Evolutionary conservation across 305 asterid genomes (phyloP).

Genomic region (Nicotiana rustica): DNA sequence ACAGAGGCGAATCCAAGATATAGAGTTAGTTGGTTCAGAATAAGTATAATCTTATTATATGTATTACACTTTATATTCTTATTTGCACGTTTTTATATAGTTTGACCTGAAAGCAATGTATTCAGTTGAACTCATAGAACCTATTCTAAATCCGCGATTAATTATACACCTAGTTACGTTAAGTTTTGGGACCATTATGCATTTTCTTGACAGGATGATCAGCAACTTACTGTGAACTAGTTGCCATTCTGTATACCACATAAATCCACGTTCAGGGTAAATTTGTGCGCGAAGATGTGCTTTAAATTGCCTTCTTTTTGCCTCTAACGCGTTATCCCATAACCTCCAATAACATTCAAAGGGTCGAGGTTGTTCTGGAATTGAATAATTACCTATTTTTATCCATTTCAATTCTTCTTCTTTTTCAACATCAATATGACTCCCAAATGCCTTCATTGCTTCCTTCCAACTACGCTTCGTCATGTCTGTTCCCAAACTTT

Average conservation of each 20-base stretch:
- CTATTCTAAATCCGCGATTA: background rate
- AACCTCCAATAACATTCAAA: slow-evolving; percentile 53
- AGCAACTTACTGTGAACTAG: slow-evolving; percentile 65
- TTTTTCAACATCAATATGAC: slow-evolving; percentile 62
- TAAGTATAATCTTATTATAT: background rate
- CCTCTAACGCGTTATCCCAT: slow-evolving; percentile 49
- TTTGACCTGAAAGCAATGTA: background rate
- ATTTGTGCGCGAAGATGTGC: slow-evolving; percentile 41
- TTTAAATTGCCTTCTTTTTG: slow-evolving; percentile 50
- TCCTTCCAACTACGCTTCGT: slow-evolving; percentile 56
- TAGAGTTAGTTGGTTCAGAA: background rate
- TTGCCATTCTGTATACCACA: slow-evolving; percentile 61
- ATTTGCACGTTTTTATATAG: background rate
- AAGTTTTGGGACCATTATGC: slow-evolving; percentile 32
- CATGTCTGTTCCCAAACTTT: slow-evolving; percentile 44
- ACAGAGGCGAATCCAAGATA: background rate
- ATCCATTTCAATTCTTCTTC: slow-evolving; percentile 62
- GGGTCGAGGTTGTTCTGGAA: slow-evolving; percentile 43
- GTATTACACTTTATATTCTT: background rate
- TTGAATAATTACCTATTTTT: slow-evolving; percentile 60
- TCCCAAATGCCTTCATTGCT: slow-evolving; percentile 45
- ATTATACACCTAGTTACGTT: background rate
- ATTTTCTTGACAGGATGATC: slow-evolving; percentile 41
- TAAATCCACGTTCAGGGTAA: slow-evolving; percentile 47
- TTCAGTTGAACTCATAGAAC: background rate